These are phyloP conservation scores for Vicia sativa DNA, from an alignment of 306 rosid species.

Conservation along the genomic window DNA sequence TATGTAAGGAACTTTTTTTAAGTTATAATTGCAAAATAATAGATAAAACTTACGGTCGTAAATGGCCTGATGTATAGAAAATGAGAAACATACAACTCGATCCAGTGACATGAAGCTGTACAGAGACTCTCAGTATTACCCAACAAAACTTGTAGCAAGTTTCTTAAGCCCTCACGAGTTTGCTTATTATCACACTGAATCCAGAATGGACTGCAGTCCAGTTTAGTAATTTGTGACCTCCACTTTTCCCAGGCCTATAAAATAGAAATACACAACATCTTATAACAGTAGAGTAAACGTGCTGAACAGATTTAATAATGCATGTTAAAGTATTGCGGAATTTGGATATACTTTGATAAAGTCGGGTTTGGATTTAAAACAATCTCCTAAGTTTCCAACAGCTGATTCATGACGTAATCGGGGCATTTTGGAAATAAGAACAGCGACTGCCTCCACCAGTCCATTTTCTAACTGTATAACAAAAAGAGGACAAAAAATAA, in stretches of 20 bases:
- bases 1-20: neutral
- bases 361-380: slow-evolving; percentile 82
- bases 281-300: slow-evolving; percentile 24
- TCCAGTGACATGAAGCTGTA: slow-evolving; percentile 75
- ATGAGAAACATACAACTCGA: slow-evolving; percentile 80
- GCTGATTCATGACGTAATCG: slow-evolving; percentile 69
- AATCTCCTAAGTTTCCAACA: slow-evolving; percentile 73
- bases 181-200: slow-evolving; percentile 70
- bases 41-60: slow-evolving; percentile 57
- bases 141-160: slow-evolving; percentile 82
- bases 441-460: slow-evolving; percentile 86
- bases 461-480: slow-evolving; percentile 81
- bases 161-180: slow-evolving; percentile 81
- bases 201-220: slow-evolving; percentile 86
- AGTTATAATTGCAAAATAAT: slow-evolving; percentile 22
- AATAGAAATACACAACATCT: slow-evolving; percentile 36
- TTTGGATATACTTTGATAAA: slow-evolving; percentile 66
- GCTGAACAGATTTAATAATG: slow-evolving; percentile 2
- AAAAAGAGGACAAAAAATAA: slow-evolving; percentile 36
- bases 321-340: slow-evolving; percentile 6
- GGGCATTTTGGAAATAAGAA: slow-evolving; percentile 87
- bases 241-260: slow-evolving; percentile 94
- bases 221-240: slow-evolving; percentile 80
- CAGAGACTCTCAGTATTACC: slow-evolving; percentile 71
- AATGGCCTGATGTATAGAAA: slow-evolving; percentile 82